Base-by-base conservation (phyloP, 2,329 filamentous ascomycete genomes). In the Geosmithia flava region DNA sequence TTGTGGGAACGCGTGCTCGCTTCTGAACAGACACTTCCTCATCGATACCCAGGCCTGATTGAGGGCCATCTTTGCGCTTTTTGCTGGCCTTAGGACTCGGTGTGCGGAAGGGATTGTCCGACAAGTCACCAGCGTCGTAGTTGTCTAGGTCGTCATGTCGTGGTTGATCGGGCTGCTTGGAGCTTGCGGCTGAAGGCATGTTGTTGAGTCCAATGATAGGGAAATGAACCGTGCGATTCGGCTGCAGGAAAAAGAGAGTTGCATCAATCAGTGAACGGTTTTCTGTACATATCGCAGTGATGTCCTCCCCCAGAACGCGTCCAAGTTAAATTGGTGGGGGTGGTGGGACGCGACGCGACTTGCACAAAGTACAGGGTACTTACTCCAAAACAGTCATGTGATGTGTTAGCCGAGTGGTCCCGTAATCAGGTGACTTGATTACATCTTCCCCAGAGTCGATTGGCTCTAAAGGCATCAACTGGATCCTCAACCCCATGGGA, bases 21-120 rank as follows among this genome's bases (percentile, higher is more conserved):
- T 87, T 95, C 41, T 77, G 78, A 4, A 96, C 75, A 48, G 87
- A 83, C 47, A 98, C 78, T 57, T 95, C 87, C 59, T 94, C 81
- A 54, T 97, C 90, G 49, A 96, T 80, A 44, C 90, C 89, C 2
- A 95, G 67, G 1, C 72, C 73, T 8, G 70, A 72, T 27, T 42
- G 19, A 11, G 33, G 45, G 1, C 66, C 62, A 20, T 68, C 68
- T 49, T 74, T 73, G 42, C 68, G 71, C 54, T 76, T 75, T 52
- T 70, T 74, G 51, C 64, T 54, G 29, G 61, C 55, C 13, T 66
- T 65, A 20, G 68, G 61, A 47, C 62, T 68, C 19, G 67, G 69
- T n/a, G 72, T 68, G 20, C 67, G 63, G 50, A 78, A 74, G 1
- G 71, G 70, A 47, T 74, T 69, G 42, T 71, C 62, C 3, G 58